These are phyloP conservation scores for Mycena leptocephala DNA, from an alignment of 768 basidiomycete species.

Conservation along the genomic window DNA sequence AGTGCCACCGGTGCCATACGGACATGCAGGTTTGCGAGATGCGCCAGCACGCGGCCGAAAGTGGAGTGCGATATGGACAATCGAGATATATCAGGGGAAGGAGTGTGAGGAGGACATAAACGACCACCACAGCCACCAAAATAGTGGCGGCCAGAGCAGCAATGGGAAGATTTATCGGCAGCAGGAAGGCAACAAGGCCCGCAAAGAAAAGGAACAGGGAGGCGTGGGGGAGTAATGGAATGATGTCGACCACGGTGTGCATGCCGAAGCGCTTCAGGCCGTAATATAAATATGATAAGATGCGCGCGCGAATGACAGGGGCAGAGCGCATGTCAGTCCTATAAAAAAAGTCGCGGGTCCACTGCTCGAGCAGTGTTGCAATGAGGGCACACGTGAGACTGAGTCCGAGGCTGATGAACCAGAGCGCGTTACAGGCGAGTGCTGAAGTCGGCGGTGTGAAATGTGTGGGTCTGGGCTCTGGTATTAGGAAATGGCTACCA, in stretches of 20 bases:
- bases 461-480: neutral
- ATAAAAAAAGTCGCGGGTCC: neutral
- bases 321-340: neutral
- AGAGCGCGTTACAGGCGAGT: neutral
- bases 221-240: neutral
- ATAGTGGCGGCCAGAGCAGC: neutral
- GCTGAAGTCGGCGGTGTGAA: neutral
- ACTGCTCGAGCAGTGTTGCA: neutral
- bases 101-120: neutral
- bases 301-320: neutral
- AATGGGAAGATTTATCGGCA: neutral
- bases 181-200: neutral
- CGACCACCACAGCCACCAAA: neutral
- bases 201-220: neutral
- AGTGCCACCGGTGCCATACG: too few species aligned
- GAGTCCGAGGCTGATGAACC: neutral
- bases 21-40: neutral
- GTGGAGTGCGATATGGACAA: neutral
- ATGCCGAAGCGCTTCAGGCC: too few species aligned
- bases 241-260: neutral
- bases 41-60: neutral
- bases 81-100: neutral
- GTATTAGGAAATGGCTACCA: neutral
- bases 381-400: neutral
- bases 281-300: too few species aligned